A percentile compares a stretch with the other conserved stretches of the same genome.
Evolutionary conservation across 306 rosid species (phyloP).

Genomic region (Lupinus albus): DNA sequence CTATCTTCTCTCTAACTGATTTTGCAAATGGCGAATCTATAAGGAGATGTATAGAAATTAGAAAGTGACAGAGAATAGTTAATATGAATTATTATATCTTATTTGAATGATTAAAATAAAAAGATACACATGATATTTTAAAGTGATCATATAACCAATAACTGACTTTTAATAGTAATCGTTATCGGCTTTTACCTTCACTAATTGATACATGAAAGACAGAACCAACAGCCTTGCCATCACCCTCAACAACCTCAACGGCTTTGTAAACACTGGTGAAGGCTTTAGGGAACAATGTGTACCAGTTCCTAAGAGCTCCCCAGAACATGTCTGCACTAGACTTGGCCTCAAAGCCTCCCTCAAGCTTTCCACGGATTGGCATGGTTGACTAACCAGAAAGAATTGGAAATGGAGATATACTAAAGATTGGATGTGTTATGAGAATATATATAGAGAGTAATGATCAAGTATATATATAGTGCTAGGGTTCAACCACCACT

Average conservation of each 20-base stretch:
- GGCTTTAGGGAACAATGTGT: slow-evolving; percentile 39
- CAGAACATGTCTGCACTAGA: slow-evolving; percentile 42
- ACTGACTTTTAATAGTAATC: too few relatives aligned
- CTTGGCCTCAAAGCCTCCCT: slow-evolving; percentile 48
- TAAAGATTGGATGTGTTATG: not conserved
- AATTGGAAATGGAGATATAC: not conserved
- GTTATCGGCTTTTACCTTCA: too few relatives aligned
- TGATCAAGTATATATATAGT: not conserved
- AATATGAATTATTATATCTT: too few relatives aligned
- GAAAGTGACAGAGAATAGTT: too few relatives aligned
- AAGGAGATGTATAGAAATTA: too few relatives aligned
- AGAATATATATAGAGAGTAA: not conserved
- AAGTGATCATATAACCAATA: too few relatives aligned
- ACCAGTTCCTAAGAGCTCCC: slow-evolving; percentile 12
- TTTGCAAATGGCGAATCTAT: too few relatives aligned
- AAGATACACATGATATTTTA: too few relatives aligned
- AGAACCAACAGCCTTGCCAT: slow-evolving; percentile 74
- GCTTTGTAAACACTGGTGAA: slow-evolving; percentile 65
- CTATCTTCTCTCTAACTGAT: not conserved
- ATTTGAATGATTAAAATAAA: not conserved
- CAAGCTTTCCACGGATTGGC: slow-evolving; percentile 51
- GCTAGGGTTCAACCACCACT: too few relatives aligned
- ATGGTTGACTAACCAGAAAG: not conserved
- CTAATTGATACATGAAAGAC: slow-evolving; percentile 54
- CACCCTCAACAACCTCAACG: slow-evolving; percentile 76